Percentiles rank a stretch among this genome's conserved stretches.
These are phyloP conservation scores for Neohortaea acidophila DNA, from an alignment of 495 filamentous ascomycete genomes.

Conservation along the genomic window DNA sequence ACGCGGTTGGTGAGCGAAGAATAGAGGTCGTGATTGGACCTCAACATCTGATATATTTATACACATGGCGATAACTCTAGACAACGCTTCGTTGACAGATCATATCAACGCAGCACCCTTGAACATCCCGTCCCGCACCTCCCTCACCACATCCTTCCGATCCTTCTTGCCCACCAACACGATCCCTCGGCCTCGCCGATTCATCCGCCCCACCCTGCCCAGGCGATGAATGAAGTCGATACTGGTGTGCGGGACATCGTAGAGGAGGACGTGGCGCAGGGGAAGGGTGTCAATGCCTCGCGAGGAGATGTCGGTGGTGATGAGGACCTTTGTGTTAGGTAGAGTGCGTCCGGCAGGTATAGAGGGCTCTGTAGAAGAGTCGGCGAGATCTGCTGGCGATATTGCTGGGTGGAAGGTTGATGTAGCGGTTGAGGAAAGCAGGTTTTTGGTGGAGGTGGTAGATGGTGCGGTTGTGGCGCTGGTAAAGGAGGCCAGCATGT, in stretches of 20 bases:
- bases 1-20: too few relatives aligned
- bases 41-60: too few relatives aligned
- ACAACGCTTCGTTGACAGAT: too few relatives aligned
- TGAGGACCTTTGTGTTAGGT: conserved; percentile 67
- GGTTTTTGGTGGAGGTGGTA: conserved; percentile 15
- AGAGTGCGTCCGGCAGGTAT: not conserved
- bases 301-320: conserved; percentile 84
- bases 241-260: conserved; percentile 88
- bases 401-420: conserved; percentile 42
- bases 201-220: conserved; percentile 84
- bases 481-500: conserved; percentile 67
- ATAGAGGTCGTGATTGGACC: too few relatives aligned
- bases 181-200: conserved; percentile 71
- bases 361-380: not conserved
- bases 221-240: conserved; percentile 96
- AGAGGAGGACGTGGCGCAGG: conserved; percentile 78
- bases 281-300: conserved; percentile 90
- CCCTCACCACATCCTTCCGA: conserved; percentile 72
- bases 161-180: conserved; percentile 83
- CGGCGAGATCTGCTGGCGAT: not conserved
- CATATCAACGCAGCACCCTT: conserved; percentile 77
- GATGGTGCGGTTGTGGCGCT: conserved; percentile 23
- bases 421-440: conserved; percentile 17
- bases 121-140: conserved; percentile 91
- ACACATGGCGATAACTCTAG: too few relatives aligned